These are phyloP conservation scores for Cutaneotrichosporon spelunceum DNA, from an alignment of 1,284 basidiomycete genomes.

Conservation along the genomic window DNA sequence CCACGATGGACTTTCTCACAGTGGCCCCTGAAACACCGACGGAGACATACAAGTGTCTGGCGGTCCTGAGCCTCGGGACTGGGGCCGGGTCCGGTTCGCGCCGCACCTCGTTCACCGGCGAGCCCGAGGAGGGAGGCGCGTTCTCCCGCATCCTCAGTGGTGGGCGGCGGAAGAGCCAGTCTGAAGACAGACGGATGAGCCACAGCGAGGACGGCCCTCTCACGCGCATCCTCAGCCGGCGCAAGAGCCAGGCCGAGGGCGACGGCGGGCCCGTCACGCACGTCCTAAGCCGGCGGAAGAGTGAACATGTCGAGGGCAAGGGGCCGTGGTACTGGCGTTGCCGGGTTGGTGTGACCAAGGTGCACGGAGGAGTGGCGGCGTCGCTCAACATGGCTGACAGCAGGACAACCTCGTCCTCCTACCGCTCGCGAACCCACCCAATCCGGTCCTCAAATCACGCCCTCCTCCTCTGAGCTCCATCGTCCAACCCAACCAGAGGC, in stretches of 20 bases:
- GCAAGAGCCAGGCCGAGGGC: too few species aligned
- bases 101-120: constrained; percentile 32
- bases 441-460: constrained; percentile 33
- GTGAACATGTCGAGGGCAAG: constrained; percentile 16
- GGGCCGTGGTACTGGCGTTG: constrained; percentile 48
- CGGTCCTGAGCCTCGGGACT: constrained; percentile 34
- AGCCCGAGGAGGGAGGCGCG: constrained; percentile 22
- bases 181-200: constrained; percentile 4
- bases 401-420: constrained; percentile 44
- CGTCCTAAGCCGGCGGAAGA: constrained; percentile 20
- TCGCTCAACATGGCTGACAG: neutral
- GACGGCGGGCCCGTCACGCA: too few species aligned
- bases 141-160: constrained; percentile 40
- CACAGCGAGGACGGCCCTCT: constrained; percentile 13
- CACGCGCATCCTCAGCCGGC: constrained; percentile 35
- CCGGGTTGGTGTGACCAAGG: constrained; percentile 40
- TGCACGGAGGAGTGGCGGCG: constrained; percentile 26
- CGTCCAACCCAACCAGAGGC: neutral
- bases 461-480: neutral
- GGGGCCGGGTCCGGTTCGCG: constrained; percentile 19
- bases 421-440: constrained; percentile 38
- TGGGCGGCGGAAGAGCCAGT: constrained; percentile 26
- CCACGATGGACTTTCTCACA: constrained; percentile 39
- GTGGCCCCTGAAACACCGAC: constrained; percentile 26
- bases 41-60: constrained; percentile 43